These are phyloP conservation scores for Ganoderma resinaceum DNA, from an alignment of 1,284 basidiomycete species.

Conservation along the genomic window DNA sequence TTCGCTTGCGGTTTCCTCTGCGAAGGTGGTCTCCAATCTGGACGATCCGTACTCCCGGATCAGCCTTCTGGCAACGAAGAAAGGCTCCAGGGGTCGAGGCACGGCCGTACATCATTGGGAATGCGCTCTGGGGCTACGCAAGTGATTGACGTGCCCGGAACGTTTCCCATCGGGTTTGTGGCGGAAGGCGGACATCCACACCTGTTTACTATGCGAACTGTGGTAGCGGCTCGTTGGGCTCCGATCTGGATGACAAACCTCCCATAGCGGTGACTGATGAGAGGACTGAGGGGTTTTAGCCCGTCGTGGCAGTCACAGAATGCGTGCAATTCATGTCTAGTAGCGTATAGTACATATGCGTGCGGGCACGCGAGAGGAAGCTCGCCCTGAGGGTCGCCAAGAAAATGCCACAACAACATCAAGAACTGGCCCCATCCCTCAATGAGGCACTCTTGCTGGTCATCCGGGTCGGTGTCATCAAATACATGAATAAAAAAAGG, in stretches of 20 bases:
- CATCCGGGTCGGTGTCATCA: conserved; percentile 17
- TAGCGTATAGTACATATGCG: conserved; percentile 11
- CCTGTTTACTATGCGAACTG: background rate
- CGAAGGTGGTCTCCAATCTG: background rate
- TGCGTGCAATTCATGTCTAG: background rate
- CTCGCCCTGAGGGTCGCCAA: background rate
- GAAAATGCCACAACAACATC: background rate
- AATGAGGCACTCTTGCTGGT: conserved; percentile 12
- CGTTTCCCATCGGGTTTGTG: conserved; percentile 3
- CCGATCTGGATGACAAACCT: conserved; percentile 5
- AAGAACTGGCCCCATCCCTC: background rate
- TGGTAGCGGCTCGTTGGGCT: background rate
- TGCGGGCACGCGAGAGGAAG: conserved; percentile 3
- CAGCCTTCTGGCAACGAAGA: background rate
- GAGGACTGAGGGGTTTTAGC: background rate
- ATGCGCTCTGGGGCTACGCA: background rate
- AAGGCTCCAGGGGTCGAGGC: background rate
- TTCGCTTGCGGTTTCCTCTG: background rate
- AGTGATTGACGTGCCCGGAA: conserved; percentile 10
- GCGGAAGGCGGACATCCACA: background rate
- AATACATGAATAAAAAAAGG: conserved; percentile 24
- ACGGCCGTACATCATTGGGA: background rate
- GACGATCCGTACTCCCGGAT: conserved; percentile 1
- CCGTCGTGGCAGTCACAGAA: conserved; percentile 7
- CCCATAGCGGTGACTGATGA: conserved; percentile 3